Percentiles rank a stretch among this genome's conserved stretches.
Conservation (phyloP, 2,329 filamentous ascomycete genomes). For the Beauveria sp. region DNA sequence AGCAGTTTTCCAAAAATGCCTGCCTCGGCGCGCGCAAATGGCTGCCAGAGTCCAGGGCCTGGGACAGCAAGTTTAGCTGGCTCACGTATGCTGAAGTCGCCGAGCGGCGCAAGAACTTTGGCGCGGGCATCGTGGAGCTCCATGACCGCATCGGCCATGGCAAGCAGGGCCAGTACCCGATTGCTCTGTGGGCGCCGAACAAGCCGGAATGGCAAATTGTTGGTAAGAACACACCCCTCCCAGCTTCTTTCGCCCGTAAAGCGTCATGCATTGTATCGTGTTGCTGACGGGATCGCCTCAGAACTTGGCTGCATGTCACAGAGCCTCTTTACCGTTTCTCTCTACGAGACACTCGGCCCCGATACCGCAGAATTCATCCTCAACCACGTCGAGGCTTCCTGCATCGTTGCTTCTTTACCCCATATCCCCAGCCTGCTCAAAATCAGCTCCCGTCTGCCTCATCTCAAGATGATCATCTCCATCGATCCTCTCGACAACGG, state of each 20-base stretch:
- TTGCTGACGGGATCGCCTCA: slow-evolving; percentile 22
- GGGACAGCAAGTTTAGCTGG: slow-evolving; percentile 65
- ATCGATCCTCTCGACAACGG: slow-evolving; percentile 76
- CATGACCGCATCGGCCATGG: slow-evolving; percentile 59
- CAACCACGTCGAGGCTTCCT: slow-evolving; percentile 73
- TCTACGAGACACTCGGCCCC: slow-evolving; percentile 92
- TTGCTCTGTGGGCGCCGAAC: slow-evolving; percentile 84
- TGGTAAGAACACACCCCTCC: slow-evolving; percentile 35
- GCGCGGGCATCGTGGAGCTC: slow-evolving; percentile 69
- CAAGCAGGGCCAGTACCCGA: slow-evolving; percentile 57
- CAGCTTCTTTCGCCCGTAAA: too few relatives aligned
- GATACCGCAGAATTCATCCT: slow-evolving; percentile 93
- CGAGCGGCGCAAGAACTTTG: slow-evolving; percentile 66
- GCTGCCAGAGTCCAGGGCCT: slow-evolving; percentile 61
- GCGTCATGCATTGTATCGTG: background rate
- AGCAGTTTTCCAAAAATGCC: slow-evolving; percentile 50
- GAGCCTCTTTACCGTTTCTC: slow-evolving; percentile 79
- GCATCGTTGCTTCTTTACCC: slow-evolving; percentile 69
- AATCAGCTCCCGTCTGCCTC: slow-evolving; percentile 66
- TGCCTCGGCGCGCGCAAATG: slow-evolving; percentile 72
- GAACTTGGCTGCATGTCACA: slow-evolving; percentile 86
- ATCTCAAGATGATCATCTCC: slow-evolving; percentile 79
- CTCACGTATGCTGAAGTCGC: slow-evolving; percentile 67
- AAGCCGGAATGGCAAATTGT: slow-evolving; percentile 74
- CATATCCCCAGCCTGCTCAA: slow-evolving; percentile 79